Percentiles rank a stretch among this genome's conserved stretches.
phyloP scores from a whole-genome alignment of 2,329 filamentous ascomycete species.

The Penicillium sp. region DNA sequence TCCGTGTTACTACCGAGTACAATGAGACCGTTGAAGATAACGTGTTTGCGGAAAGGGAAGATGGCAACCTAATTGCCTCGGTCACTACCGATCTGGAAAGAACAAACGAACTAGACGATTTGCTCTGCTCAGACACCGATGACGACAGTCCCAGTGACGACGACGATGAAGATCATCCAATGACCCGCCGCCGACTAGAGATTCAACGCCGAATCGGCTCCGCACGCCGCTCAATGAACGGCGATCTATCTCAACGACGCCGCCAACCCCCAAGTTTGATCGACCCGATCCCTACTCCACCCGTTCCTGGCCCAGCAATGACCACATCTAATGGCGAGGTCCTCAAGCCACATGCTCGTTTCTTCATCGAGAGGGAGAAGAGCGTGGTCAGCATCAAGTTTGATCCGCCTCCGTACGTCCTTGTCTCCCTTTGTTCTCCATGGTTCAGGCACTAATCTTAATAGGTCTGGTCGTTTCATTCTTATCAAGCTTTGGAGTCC shows the following conservation, averaged over 20 bases:
- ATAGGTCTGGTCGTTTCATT: slow-evolving; percentile 73
- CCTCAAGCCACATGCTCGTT: slow-evolving; percentile 73
- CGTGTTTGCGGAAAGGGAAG: slow-evolving; percentile 35
- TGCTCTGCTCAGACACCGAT: slow-evolving; percentile 33
- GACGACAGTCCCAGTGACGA: slow-evolving; percentile 31
- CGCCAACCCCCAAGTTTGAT: slow-evolving; percentile 28
- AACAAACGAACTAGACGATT: slow-evolving; percentile 32
- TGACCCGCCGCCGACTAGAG: slow-evolving; percentile 28
- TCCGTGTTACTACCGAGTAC: slow-evolving; percentile 39
- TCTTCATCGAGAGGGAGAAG: slow-evolving; percentile 79
- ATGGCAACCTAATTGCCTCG: slow-evolving; percentile 23
- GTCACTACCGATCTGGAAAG: slow-evolving; percentile 26
- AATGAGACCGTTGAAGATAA: slow-evolving; percentile 38
- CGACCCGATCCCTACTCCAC: slow-evolving; percentile 25
- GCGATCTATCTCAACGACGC: slow-evolving; percentile 19
- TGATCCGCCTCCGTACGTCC: slow-evolving; percentile 43
- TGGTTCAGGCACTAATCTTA: background rate
- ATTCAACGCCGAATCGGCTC: slow-evolving; percentile 26
- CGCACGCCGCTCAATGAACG: slow-evolving; percentile 17
- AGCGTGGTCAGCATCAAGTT: slow-evolving; percentile 86
- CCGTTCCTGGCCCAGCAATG: slow-evolving; percentile 12
- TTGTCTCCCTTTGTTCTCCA: background rate
- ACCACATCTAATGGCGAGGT: slow-evolving; percentile 35
- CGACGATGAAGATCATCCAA: slow-evolving; percentile 17
- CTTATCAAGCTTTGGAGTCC: slow-evolving; percentile 89